phyloP scores from a whole-genome alignment of 2,329 filamentous ascomycete genomes.

The Fusarium gaditjirri region DNA sequence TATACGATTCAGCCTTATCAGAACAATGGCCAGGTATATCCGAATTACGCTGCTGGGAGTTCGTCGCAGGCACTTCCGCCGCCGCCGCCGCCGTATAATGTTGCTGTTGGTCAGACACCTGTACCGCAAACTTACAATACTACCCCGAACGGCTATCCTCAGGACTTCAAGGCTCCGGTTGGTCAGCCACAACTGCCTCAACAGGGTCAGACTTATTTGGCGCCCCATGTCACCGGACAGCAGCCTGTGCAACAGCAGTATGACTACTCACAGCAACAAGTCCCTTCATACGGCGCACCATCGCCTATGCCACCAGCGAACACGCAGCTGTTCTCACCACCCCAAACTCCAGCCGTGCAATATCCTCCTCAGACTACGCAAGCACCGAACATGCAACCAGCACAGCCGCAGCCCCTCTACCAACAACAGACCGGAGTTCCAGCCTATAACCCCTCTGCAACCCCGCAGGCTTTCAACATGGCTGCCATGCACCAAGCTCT shows the following conservation, averaged over 20 bases:
- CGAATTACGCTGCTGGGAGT: not conserved
- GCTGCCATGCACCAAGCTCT: slow-evolving; percentile 22
- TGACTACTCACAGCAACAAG: not conserved
- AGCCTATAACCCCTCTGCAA: not conserved
- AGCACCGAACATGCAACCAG: not conserved
- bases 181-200: not conserved
- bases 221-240: not conserved
- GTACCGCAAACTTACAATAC: not conserved
- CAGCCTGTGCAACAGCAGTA: slow-evolving; percentile 1
- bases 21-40: slow-evolving; percentile 12
- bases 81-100: slow-evolving; percentile 30
- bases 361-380: not conserved
- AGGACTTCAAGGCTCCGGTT: slow-evolving; percentile 11
- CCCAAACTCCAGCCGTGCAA: not conserved
- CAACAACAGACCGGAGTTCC: not conserved
- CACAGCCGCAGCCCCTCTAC: not conserved
- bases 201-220: not conserved
- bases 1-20: slow-evolving; percentile 32
- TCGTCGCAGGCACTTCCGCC: slow-evolving; percentile 3
- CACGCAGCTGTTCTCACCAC: not conserved
- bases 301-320: not conserved
- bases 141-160: not conserved
- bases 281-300: not conserved
- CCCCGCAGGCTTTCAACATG: slow-evolving; percentile 25
- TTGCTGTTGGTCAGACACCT: not conserved